phyloP scores from a whole-genome alignment of 2,329 filamentous ascomycete species.

The Aspergillus piperis region DNA sequence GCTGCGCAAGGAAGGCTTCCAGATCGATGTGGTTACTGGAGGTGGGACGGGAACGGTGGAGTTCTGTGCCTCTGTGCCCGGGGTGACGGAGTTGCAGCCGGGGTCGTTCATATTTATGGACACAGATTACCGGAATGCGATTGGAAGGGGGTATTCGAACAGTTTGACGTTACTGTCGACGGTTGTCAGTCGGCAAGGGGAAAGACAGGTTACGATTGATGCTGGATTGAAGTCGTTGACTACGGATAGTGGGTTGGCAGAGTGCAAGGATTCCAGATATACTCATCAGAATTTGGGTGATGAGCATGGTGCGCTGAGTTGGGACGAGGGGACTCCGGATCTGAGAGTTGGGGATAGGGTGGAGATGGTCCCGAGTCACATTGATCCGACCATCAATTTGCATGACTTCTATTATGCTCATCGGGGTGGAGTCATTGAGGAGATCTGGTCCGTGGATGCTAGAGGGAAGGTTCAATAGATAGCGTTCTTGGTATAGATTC shows the following conservation, averaged over 20 bases:
- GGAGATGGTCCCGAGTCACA: constrained; percentile 58
- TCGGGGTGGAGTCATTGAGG: constrained; percentile 51
- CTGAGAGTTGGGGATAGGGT: constrained; percentile 51
- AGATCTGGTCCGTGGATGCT: constrained; percentile 55
- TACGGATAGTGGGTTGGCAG: constrained; percentile 54
- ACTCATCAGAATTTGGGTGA: constrained; percentile 50
- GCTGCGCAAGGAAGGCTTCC: constrained; percentile 45
- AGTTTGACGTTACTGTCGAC: constrained; percentile 53
- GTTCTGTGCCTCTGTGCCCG: constrained; percentile 54
- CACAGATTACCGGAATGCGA: constrained; percentile 57
- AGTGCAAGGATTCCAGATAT: constrained; percentile 50
- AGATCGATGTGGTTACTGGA: constrained; percentile 54
- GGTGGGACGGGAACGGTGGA: constrained; percentile 57
- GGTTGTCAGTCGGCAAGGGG: constrained; percentile 52
- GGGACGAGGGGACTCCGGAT: constrained; percentile 44
- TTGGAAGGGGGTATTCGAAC: constrained; percentile 52
- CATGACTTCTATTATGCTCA: constrained; percentile 56
- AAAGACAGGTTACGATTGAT: constrained; percentile 51
- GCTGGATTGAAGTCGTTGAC: constrained; percentile 54
- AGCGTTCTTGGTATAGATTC: too few species aligned
- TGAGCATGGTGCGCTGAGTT: constrained; percentile 52
- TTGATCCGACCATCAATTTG: constrained; percentile 57
- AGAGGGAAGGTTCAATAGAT: constrained; percentile 54
- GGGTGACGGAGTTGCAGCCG: constrained; percentile 57
- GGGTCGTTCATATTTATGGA: constrained; percentile 62